A percentile compares a stretch with the other conserved stretches of the same genome.
Conservation (phyloP, 2,329 filamentous ascomycete species). For the Beauveria brongniartii region DNA sequence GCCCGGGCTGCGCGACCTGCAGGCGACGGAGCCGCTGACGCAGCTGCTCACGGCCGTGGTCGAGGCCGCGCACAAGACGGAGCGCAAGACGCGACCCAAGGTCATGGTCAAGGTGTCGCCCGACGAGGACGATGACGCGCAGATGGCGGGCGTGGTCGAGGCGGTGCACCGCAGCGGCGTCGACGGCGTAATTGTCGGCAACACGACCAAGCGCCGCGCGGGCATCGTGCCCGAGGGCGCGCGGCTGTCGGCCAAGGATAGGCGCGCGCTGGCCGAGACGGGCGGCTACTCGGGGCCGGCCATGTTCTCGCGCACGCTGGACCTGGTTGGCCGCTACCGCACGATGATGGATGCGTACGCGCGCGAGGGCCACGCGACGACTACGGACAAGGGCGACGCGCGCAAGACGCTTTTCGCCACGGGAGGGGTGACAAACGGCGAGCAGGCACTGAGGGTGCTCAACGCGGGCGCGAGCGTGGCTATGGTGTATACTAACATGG, state of each 20-base stretch:
- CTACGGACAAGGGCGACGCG: conserved; percentile 25
- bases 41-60: conserved; percentile 77
- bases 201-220: conserved; percentile 81
- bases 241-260: conserved; percentile 57
- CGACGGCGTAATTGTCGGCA: conserved; percentile 92
- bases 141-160: conserved; percentile 81
- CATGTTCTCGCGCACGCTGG: conserved; percentile 73
- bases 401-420: conserved; percentile 87
- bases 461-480: conserved; percentile 86
- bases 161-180: conserved; percentile 79
- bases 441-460: conserved; percentile 72
- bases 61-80: conserved; percentile 59
- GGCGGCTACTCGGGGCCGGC: conserved; percentile 89
- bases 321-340: conserved; percentile 73
- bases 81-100: conserved; percentile 55
- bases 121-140: conserved; percentile 78
- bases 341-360: conserved; percentile 50
- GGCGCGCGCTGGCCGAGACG: conserved; percentile 60
- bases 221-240: conserved; percentile 62
- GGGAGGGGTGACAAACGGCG: conserved; percentile 83
- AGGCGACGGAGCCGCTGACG: conserved; percentile 76
- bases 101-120: conserved; percentile 99
- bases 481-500: conserved; percentile 78
- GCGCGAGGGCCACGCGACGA: conserved; percentile 22
- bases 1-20: conserved; percentile 78